Percentiles rank a stretch among this genome's conserved stretches.
These are phyloP conservation scores for Pulveroboletus frians DNA, from an alignment of 768 basidiomycete species.

Conservation along the genomic window DNA sequence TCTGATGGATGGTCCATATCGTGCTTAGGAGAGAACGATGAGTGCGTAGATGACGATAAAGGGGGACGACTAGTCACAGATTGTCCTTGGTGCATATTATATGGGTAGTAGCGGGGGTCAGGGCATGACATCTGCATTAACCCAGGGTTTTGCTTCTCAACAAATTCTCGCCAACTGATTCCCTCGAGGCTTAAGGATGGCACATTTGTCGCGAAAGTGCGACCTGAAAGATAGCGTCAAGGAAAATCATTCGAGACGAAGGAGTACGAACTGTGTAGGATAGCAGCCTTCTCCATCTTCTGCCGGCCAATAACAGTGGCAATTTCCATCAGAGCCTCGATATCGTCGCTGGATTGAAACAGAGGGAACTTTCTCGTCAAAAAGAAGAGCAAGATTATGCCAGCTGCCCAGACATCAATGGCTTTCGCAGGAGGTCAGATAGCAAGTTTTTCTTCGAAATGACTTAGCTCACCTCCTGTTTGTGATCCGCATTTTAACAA, in stretches of 20 bases:
- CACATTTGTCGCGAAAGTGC: constrained; percentile 86
- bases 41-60: constrained; percentile 32
- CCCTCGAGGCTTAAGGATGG: constrained; percentile 68
- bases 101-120: constrained; percentile 53
- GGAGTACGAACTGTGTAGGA: constrained; percentile 72
- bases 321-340: constrained; percentile 94
- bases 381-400: constrained; percentile 89
- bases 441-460: background rate
- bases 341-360: constrained; percentile 90
- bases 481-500: constrained; percentile 92
- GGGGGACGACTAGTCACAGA: constrained; percentile 19
- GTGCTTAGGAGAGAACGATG: constrained; percentile 19
- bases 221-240: constrained; percentile 46
- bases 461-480: constrained; percentile 66
- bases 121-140: constrained; percentile 48
- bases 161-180: constrained; percentile 66
- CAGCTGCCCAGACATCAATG: constrained; percentile 94
- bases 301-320: constrained; percentile 78
- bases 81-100: constrained; percentile 31
- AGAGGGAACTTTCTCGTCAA: constrained; percentile 89
- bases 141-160: constrained; percentile 72
- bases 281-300: constrained; percentile 79
- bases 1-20: constrained; percentile 19
- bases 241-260: background rate
- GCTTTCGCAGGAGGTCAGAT: constrained; percentile 44